Conservation (phyloP, 305 asterid species). For the Solanum chacoense region DNA sequence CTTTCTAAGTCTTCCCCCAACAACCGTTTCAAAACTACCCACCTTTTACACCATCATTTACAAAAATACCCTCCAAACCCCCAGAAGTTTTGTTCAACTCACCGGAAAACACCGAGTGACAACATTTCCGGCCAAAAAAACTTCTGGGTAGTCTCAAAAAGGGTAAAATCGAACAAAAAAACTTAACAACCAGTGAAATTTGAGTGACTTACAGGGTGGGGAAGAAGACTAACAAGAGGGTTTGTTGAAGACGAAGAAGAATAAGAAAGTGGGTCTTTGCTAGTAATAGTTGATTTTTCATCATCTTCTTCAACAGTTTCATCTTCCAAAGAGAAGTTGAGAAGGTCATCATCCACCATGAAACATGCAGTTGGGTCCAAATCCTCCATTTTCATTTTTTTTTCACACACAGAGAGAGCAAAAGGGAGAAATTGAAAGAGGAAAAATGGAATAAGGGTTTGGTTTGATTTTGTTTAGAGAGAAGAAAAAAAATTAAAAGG, state of each 20-base stretch:
- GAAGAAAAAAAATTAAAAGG: background rate
- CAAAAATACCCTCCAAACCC: background rate
- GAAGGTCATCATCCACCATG: conserved; percentile 45
- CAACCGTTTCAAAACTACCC: background rate
- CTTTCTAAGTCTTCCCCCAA: background rate
- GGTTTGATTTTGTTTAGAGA: conserved; percentile 8
- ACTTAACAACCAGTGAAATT: conserved; percentile 1
- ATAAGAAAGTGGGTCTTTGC: conserved; percentile 10
- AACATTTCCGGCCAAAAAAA: background rate
- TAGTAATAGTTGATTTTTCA: background rate
- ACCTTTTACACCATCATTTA: background rate
- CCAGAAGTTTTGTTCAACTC: conserved; percentile 1
- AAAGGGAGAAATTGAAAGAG: background rate
- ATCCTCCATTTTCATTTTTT: conserved; percentile 10
- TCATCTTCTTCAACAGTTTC: conserved; percentile 12
- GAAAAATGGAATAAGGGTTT: background rate
- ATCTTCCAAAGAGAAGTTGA: conserved; percentile 53
- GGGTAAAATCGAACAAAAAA: background rate
- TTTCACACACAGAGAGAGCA: background rate
- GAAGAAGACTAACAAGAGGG: conserved; percentile 9
- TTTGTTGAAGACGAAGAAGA: conserved; percentile 11
- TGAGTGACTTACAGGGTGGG: conserved; percentile 53
- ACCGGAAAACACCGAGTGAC: conserved; percentile 13
- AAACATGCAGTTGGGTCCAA: conserved; percentile 25
- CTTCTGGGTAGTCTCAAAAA: background rate